Evolutionary conservation across 345 rosid species (phyloP).

Genomic region (Salix suchowensis): DNA sequence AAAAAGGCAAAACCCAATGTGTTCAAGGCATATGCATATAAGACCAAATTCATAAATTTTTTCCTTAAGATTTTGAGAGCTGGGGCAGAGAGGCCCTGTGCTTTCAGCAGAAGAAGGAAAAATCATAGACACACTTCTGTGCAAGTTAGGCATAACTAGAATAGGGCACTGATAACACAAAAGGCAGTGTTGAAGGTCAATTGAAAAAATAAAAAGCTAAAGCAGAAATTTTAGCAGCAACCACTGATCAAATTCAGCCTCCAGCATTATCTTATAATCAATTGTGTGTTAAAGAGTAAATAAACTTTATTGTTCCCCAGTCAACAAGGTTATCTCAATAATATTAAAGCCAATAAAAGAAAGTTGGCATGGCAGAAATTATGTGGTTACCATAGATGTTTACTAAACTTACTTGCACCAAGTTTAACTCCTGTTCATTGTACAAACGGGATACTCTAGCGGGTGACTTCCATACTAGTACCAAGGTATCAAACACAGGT

Average conservation of each 20-base stretch:
- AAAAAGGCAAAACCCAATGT: background rate
- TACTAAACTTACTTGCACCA: conserved; percentile 67
- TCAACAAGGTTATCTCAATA: background rate
- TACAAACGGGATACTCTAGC: conserved; percentile 82
- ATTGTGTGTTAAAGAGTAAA: background rate
- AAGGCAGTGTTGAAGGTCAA: background rate
- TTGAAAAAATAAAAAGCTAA: background rate
- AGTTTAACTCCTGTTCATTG: conserved; percentile 88
- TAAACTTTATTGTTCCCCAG: background rate
- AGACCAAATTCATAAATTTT: background rate
- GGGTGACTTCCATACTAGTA: conserved; percentile 89
- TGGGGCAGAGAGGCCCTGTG: background rate
- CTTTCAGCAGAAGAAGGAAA: background rate
- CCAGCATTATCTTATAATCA: background rate
- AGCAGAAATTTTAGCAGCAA: background rate
- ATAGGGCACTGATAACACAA: background rate
- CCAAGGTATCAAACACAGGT: conserved; percentile 76
- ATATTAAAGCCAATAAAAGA: background rate
- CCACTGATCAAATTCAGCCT: background rate
- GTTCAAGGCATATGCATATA: background rate
- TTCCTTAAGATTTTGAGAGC: background rate
- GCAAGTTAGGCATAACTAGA: background rate
- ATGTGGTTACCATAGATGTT: background rate
- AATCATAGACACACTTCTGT: background rate
- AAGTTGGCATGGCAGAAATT: background rate